Base-by-base conservation (phyloP, 2,329 filamentous ascomycete species). In the Colletotrichum tropicicola region DNA sequence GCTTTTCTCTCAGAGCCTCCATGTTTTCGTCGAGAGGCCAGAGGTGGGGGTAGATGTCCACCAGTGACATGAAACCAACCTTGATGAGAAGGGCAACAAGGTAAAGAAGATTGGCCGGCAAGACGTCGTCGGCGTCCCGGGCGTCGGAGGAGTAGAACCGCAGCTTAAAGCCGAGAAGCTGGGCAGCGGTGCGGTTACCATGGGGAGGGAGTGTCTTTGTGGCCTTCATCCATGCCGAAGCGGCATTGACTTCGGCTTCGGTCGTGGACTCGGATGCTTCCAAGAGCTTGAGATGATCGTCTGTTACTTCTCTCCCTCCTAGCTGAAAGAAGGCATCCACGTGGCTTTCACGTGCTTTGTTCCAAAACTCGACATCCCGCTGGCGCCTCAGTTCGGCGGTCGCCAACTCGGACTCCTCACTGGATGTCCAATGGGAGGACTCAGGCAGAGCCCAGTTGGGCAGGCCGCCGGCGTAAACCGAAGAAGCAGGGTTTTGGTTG, bases 151-250 rank as follows among this genome's bases (percentile, higher is more conserved):
- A 92, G 74, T 99, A 99, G 77, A 97, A 99, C 13, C 93, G 92
- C 53, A 99, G 86, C 78, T 99, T 99, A 85, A 99, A 99, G 4
- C 96, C 96, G 13, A 99, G 89, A 4, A 99, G 86, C 75, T 98
- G 96, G 28, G 97, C 97, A 1, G 96, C 96, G 64, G 97, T 93
- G 44, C 91, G 89, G 75, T 98, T 99, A 28, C 97, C 96, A 28
- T 87, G 84, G 1, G 94, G 93, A 5, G 94, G 94, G 4, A 96
- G 80, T 0, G 92, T 97, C 59, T 90, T 91, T 3, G 95, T 98
- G 64, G 88, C 83, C 68, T 88, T 85, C 70, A 97, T 92, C 93
- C 94, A 98, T 69, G 91, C 84, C 6, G 84, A 83, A 60, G 89
- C 87, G 25, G 88, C 82, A 47, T 85, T 83, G 54, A 85, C 83